A percentile compares a stretch with the other conserved stretches of the same genome.
Evolutionary conservation across 192 early-diverging fungal species (phyloP).

Genomic region (Physocladia obscura): DNA sequence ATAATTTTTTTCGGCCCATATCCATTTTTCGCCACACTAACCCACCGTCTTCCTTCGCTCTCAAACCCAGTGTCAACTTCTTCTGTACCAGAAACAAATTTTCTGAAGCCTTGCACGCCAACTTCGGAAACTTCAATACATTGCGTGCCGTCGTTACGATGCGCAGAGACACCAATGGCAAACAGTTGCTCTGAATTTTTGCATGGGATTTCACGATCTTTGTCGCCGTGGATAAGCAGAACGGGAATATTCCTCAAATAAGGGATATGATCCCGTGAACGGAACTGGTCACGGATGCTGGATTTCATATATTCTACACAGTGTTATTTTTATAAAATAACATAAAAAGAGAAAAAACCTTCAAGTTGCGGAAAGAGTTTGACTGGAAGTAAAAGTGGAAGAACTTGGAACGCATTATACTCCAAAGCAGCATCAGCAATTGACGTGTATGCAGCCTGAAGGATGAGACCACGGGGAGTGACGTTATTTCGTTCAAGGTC

Average conservation of each 20-base stretch:
- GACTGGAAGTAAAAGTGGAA: not conserved
- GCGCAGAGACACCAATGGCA: constrained; percentile 13
- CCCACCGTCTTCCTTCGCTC: not conserved
- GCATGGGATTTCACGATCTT: constrained; percentile 47
- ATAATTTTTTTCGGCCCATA: constrained; percentile 26
- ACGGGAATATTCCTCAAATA: constrained; percentile 34
- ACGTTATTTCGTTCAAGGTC: constrained; percentile 29
- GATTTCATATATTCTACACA: constrained; percentile 30
- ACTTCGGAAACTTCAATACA: not conserved
- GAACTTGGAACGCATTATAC: constrained; percentile 29
- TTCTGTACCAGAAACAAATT: not conserved
- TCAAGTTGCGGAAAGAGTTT: constrained; percentile 18
- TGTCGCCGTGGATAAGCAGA: constrained; percentile 44
- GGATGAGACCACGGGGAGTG: constrained; percentile 38
- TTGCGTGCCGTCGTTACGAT: not conserved
- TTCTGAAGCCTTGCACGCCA: constrained; percentile 5
- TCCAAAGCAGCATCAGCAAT: constrained; percentile 48
- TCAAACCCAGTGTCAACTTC: constrained; percentile 1
- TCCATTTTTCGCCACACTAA: not conserved
- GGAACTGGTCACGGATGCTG: constrained; percentile 40
- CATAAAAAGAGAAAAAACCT: constrained; percentile 6
- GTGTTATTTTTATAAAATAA: constrained; percentile 23
- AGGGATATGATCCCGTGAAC: constrained; percentile 34
- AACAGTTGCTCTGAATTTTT: constrained; percentile 25
- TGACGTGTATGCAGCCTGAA: constrained; percentile 46